phyloP scores from a whole-genome alignment of 1,139 yeast species.

The Yamadazyma diospyri region DNA sequence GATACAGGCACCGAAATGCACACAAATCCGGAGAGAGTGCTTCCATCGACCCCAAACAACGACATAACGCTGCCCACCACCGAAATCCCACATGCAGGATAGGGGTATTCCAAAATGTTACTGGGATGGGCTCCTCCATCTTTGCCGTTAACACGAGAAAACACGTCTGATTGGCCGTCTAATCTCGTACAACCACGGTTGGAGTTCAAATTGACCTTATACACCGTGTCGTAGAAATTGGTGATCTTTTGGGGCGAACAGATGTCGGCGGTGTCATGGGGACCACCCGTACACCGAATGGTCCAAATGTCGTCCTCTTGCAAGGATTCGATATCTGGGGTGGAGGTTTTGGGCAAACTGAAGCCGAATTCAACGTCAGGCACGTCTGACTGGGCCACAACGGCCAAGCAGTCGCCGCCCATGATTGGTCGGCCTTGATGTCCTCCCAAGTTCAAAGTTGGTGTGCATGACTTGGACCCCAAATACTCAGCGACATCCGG shows the following conservation, averaged over 20 bases:
- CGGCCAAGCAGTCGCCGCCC: slow-evolving; percentile 29
- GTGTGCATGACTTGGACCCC: slow-evolving; percentile 33
- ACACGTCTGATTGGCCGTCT: slow-evolving; percentile 30
- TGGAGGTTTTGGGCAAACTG: slow-evolving; percentile 17
- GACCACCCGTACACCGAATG: slow-evolving; percentile 30
- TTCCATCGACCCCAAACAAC: slow-evolving; percentile 33
- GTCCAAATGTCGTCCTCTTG: slow-evolving; percentile 19
- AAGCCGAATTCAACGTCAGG: slow-evolving; percentile 15
- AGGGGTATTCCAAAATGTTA: slow-evolving; percentile 31
- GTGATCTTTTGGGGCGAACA: slow-evolving; percentile 24
- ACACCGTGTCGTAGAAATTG: slow-evolving; percentile 20
- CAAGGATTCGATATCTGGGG: slow-evolving; percentile 17
- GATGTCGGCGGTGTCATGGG: slow-evolving; percentile 33
- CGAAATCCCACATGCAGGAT: slow-evolving; percentile 33
- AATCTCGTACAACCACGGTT: slow-evolving; percentile 33
- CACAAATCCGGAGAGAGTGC: slow-evolving; percentile 32
- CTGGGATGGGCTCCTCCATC: slow-evolving; percentile 39
- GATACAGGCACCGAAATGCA: slow-evolving; percentile 28
- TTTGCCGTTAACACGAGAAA: slow-evolving; percentile 26
- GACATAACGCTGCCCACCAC: slow-evolving; percentile 29
- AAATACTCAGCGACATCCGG: slow-evolving; percentile 31
- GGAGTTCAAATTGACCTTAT: slow-evolving; percentile 30
- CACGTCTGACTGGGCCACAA: slow-evolving; percentile 9
- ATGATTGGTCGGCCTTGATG: slow-evolving; percentile 33
- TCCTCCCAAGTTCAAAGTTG: slow-evolving; percentile 31